phyloP scores from a whole-genome alignment of 192 early-diverging fungal genomes.

The Backusella westeae region DNA sequence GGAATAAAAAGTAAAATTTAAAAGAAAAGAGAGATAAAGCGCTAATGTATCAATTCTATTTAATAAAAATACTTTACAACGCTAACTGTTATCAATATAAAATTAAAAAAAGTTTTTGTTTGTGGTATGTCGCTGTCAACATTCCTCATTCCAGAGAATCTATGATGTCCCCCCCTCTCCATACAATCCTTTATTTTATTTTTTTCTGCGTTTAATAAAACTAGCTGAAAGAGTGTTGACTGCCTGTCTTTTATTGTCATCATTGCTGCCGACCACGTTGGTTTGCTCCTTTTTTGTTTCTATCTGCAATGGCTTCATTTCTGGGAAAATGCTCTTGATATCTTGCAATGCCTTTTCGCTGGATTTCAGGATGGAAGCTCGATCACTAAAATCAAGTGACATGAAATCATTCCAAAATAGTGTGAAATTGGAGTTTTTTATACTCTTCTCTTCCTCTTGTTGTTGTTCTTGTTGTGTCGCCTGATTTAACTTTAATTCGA shows the following conservation, averaged over 20 bases:
- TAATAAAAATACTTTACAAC: neutral
- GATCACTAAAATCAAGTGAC: conserved; percentile 4
- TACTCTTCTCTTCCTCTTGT: neutral
- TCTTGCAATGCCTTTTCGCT: neutral
- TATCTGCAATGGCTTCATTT: neutral
- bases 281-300: neutral
- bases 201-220: conserved; percentile 8
- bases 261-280: neutral
- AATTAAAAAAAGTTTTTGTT: neutral
- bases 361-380: neutral
- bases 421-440: neutral
- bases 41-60: neutral
- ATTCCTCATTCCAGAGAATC: conserved; percentile 6
- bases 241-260: neutral
- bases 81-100: neutral
- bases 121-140: conserved; percentile 7
- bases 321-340: neutral
- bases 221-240: neutral
- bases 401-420: conserved; percentile 16
- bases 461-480: neutral
- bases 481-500: conserved; percentile 30
- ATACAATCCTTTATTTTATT: neutral
- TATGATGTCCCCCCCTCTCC: neutral
- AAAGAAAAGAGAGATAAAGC: neutral
- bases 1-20: neutral